phyloP scores from a whole-genome alignment of 2,329 filamentous ascomycete species.

The Fusarium lyarnte region DNA sequence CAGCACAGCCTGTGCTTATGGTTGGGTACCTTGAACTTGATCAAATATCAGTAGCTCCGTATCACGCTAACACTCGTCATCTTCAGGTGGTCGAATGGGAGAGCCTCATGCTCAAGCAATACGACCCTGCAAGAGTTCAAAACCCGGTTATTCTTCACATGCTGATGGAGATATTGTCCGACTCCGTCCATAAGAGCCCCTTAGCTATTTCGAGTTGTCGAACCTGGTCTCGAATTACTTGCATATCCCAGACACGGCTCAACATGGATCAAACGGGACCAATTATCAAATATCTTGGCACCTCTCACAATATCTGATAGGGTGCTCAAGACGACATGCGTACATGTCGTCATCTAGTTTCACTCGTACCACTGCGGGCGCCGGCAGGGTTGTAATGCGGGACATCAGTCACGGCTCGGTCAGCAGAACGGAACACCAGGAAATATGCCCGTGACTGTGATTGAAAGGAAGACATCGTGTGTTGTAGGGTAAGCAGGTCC shows the following conservation, averaged over 20 bases:
- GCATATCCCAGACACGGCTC: conserved; percentile 6
- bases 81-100: conserved; percentile 9
- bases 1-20: neutral
- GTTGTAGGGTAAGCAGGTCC: conserved; percentile 29
- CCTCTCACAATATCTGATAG: conserved; percentile 5
- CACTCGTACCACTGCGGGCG: conserved; percentile 6
- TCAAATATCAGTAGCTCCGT: neutral
- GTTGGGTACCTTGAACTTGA: neutral
- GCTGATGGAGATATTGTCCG: conserved; percentile 1
- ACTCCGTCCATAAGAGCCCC: neutral
- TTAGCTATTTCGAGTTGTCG: neutral
- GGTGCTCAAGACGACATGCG: conserved; percentile 8
- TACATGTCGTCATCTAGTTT: conserved; percentile 31
- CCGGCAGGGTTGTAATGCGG: conserved; percentile 5
- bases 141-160: conserved; percentile 19
- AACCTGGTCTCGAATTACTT: neutral
- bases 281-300: conserved; percentile 10
- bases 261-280: neutral
- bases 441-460: neutral
- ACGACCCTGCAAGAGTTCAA: conserved; percentile 12
- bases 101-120: neutral
- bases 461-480: neutral
- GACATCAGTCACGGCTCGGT: conserved; percentile 27
- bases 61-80: conserved; percentile 12
- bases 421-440: conserved; percentile 1